Percentiles rank a stretch among this genome's conserved stretches.
Evolutionary conservation across 805 yeast species (phyloP).

Genomic region (Candida pseudoglaebosa): DNA sequence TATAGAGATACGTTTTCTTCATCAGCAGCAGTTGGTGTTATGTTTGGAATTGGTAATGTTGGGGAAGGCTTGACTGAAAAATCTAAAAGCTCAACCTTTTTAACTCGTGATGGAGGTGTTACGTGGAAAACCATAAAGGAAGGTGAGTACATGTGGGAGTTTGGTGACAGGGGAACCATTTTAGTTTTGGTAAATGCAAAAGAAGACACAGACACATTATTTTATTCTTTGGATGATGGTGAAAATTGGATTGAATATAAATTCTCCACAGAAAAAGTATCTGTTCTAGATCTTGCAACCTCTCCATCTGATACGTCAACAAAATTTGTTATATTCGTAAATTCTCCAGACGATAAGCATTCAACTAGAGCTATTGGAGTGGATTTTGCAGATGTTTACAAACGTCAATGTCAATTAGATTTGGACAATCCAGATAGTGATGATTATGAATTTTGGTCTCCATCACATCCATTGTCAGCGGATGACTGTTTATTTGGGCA

Average conservation of each 20-base stretch:
- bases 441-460: constrained; percentile 43
- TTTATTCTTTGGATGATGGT: constrained; percentile 79
- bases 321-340: constrained; percentile 64
- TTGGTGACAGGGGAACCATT: constrained; percentile 90
- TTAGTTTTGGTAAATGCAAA: constrained; percentile 64
- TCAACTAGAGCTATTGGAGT: constrained; percentile 39
- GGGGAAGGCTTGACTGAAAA: constrained; percentile 58
- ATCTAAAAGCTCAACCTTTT: constrained; percentile 54
- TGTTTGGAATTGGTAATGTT: constrained; percentile 92
- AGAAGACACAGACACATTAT: constrained; percentile 53
- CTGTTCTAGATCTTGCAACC: constrained; percentile 73
- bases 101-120: constrained; percentile 87
- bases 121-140: constrained; percentile 78
- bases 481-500: constrained; percentile 43
- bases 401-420: constrained; percentile 40
- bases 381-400: constrained; percentile 33
- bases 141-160: constrained; percentile 88
- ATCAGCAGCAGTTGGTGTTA: constrained; percentile 81
- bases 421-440: constrained; percentile 38
- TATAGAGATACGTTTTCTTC: constrained; percentile 83
- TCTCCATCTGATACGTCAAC: constrained; percentile 89
- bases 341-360: constrained; percentile 31
- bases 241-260: constrained; percentile 63
- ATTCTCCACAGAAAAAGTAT: constrained; percentile 55
- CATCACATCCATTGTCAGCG: constrained; percentile 30